Percentiles rank a stretch among this genome's conserved stretches.
phyloP scores from a whole-genome alignment of 2,329 filamentous ascomycete species.

The Calonectria leucothoes region DNA sequence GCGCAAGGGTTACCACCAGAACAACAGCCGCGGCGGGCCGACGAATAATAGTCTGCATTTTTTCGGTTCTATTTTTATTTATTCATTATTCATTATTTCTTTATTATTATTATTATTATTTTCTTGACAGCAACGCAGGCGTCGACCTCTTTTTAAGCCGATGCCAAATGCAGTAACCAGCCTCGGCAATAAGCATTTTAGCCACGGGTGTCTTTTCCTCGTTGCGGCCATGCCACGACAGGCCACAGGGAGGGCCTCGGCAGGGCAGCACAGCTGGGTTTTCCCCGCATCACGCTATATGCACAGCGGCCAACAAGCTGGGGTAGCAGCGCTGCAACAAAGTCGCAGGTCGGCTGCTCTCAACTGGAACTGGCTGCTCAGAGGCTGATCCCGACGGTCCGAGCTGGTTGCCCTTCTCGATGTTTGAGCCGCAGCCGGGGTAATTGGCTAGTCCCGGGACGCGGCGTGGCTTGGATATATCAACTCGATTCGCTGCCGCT shows the following conservation, averaged over 20 bases:
- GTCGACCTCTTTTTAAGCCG: neutral
- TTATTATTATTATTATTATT: too few relatives aligned
- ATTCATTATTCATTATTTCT: too few relatives aligned
- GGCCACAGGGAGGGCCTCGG: constrained; percentile 31
- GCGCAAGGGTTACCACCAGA: neutral
- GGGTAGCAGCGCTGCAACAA: constrained; percentile 14
- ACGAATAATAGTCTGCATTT: too few relatives aligned
- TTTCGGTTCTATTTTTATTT: too few relatives aligned
- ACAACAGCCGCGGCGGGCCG: neutral
- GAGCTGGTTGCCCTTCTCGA: constrained; percentile 7
- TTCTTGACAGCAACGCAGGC: too few relatives aligned
- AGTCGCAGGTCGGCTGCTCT: neutral
- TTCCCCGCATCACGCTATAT: constrained; percentile 33
- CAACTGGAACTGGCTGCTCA: neutral
- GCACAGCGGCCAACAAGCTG: constrained; percentile 14
- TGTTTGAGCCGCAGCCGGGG: constrained; percentile 28
- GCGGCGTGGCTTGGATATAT: neutral
- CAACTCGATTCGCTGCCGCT: neutral
- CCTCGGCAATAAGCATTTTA: constrained; percentile 33
- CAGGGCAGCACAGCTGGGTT: constrained; percentile 23
- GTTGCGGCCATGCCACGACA: neutral
- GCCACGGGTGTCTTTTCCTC: constrained; percentile 5
- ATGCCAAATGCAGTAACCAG: constrained; percentile 9
- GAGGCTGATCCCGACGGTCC: constrained; percentile 19
- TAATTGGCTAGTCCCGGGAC: constrained; percentile 10